phyloP scores from a whole-genome alignment of 352 stramenopile species.

The Globisporangium nagaii region DNA sequence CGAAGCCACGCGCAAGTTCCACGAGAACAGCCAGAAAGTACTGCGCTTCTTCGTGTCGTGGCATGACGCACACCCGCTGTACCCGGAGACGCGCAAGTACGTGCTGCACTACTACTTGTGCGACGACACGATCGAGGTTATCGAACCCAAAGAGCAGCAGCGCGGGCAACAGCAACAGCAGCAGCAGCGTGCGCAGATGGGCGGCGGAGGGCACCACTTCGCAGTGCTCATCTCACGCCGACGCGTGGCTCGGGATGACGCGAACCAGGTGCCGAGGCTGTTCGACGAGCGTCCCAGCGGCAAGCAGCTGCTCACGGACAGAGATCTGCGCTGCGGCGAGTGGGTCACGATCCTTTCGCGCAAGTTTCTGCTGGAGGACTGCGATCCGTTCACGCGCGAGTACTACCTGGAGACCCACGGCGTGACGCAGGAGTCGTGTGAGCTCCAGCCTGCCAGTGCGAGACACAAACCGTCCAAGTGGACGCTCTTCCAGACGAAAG shows the following conservation, averaged over 20 bases:
- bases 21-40: slow-evolving; percentile 78
- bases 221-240: slow-evolving; percentile 79
- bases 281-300: slow-evolving; percentile 2
- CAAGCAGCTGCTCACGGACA: slow-evolving; percentile 40
- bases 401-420: slow-evolving; percentile 86
- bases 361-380: slow-evolving; percentile 87
- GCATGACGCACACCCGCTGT: slow-evolving; percentile 87
- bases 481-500: slow-evolving; percentile 42
- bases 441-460: slow-evolving; percentile 10
- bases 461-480: slow-evolving; percentile 29
- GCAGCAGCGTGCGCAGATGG: slow-evolving; percentile 18
- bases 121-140: slow-evolving; percentile 90
- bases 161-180: slow-evolving; percentile 18
- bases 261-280: slow-evolving; percentile 3
- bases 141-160: slow-evolving; percentile 48
- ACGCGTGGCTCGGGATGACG: slow-evolving; percentile 44
- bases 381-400: slow-evolving; percentile 86
- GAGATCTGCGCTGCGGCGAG: slow-evolving; percentile 82
- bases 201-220: slow-evolving; percentile 57
- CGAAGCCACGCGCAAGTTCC: slow-evolving; percentile 63
- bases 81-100: slow-evolving; percentile 85
- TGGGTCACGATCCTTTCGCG: slow-evolving; percentile 81
- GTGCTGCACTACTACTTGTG: slow-evolving; percentile 90
- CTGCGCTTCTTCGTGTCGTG: slow-evolving; percentile 91
- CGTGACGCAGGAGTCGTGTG: slow-evolving; percentile 68